These are phyloP conservation scores for Cyberlindnera lachancei DNA, from an alignment of 805 yeast genomes.

Conservation along the genomic window DNA sequence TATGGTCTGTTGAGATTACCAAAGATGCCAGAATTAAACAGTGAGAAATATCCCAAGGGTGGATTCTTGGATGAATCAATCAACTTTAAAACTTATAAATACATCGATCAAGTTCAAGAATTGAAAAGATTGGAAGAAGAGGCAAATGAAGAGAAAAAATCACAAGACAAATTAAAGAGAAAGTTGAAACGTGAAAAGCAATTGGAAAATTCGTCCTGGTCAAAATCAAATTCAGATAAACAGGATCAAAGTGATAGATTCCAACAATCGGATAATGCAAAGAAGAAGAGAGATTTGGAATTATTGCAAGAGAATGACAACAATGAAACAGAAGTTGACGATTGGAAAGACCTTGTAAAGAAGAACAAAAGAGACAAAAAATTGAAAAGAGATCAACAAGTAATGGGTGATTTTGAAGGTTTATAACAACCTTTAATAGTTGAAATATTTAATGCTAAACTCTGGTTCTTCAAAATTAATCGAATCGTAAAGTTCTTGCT, in stretches of 20 bases:
- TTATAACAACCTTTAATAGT: slow-evolving; percentile 21
- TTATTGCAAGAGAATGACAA: slow-evolving; percentile 42
- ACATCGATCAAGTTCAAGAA: slow-evolving; percentile 61
- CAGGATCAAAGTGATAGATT: slow-evolving; percentile 46
- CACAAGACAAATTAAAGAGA: slow-evolving; percentile 16
- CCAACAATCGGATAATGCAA: slow-evolving; percentile 26
- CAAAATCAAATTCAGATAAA: slow-evolving; percentile 38
- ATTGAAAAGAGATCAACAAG: slow-evolving; percentile 22
- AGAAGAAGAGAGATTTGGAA: slow-evolving; percentile 43
- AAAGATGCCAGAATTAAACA: slow-evolving; percentile 83
- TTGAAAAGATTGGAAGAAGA: slow-evolving; percentile 49
- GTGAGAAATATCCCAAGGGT: slow-evolving; percentile 47
- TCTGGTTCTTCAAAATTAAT: slow-evolving; percentile 15
- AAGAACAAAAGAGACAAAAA: slow-evolving; percentile 55
- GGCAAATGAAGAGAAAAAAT: slow-evolving; percentile 32
- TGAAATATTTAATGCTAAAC: slow-evolving; percentile 11
- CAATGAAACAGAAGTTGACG: slow-evolving; percentile 43
- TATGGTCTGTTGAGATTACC: slow-evolving; percentile 84
- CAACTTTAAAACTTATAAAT: slow-evolving; percentile 36
- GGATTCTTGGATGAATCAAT: slow-evolving; percentile 69
- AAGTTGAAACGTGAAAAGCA: slow-evolving; percentile 25
- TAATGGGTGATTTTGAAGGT: slow-evolving; percentile 59
- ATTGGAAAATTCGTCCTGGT: slow-evolving; percentile 19
- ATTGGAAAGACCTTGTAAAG: slow-evolving; percentile 83
- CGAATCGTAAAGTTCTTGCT: slow-evolving; percentile 8